A percentile compares a stretch with the other conserved stretches of the same genome.
Evolutionary conservation across 2,329 filamentous ascomycete genomes (phyloP).

Genomic region (Dothideomycetes sp.): DNA sequence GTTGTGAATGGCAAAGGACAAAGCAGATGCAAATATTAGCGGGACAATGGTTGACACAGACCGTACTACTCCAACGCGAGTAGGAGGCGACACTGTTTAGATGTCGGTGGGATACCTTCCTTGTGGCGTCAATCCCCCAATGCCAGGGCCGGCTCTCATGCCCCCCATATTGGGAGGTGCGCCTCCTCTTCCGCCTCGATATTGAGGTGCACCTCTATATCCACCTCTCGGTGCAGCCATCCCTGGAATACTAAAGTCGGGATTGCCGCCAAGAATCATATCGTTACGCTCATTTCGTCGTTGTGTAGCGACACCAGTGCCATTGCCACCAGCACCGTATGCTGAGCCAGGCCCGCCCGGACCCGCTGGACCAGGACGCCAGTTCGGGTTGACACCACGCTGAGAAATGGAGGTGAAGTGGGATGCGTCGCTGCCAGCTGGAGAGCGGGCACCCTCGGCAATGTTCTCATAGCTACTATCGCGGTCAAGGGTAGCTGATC

Average conservation of each 20-base stretch:
- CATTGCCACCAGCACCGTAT: slow-evolving; percentile 7
- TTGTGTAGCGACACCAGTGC: slow-evolving; percentile 24
- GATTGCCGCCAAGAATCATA: slow-evolving; percentile 66
- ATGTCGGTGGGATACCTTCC: slow-evolving; percentile 20
- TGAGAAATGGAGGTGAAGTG: slow-evolving; percentile 88
- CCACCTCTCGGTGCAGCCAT: slow-evolving; percentile 22
- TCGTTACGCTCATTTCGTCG: slow-evolving; percentile 47
- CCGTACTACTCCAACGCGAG: too few relatives aligned
- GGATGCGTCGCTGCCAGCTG: slow-evolving; percentile 62
- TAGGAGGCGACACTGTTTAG: background rate
- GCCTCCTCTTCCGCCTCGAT: slow-evolving; percentile 14
- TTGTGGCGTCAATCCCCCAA: slow-evolving; percentile 17
- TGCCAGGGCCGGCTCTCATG: slow-evolving; percentile 4
- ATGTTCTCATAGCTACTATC: slow-evolving; percentile 52
- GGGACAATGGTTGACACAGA: too few relatives aligned
- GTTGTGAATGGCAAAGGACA: too few relatives aligned
- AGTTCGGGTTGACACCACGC: slow-evolving; percentile 76
- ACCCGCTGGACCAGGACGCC: slow-evolving; percentile 48
- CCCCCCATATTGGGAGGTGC: slow-evolving; percentile 10
- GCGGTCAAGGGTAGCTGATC: slow-evolving; percentile 19
- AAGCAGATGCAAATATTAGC: too few relatives aligned
- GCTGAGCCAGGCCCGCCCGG: slow-evolving; percentile 1
- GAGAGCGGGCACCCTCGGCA: slow-evolving; percentile 55
- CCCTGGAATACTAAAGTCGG: slow-evolving; percentile 68
- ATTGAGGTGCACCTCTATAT: slow-evolving; percentile 20